These are phyloP conservation scores for Bidens hawaiensis DNA, from an alignment of 140 eudicot species.

Conservation along the genomic window DNA sequence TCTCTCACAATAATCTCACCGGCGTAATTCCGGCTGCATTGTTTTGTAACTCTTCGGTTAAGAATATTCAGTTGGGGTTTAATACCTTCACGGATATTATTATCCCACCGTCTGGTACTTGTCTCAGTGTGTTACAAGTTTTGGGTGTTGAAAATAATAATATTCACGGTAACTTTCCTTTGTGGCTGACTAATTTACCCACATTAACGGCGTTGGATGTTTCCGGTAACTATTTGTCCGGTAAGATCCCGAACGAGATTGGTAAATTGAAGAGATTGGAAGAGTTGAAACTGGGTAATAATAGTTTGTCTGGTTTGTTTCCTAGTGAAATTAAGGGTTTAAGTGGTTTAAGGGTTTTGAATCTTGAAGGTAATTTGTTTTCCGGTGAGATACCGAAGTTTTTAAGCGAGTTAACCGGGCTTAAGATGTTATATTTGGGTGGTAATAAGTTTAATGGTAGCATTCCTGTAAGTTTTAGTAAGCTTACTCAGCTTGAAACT, in stretches of 20 bases:
- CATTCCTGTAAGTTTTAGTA: conserved; percentile 52
- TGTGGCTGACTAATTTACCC: conserved; percentile 42
- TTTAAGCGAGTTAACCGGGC: conserved; percentile 37
- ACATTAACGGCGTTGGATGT: conserved; percentile 60
- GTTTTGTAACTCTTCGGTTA: conserved; percentile 48
- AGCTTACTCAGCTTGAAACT: conserved; percentile 41
- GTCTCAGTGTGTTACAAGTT: conserved; percentile 51
- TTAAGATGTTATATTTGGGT: conserved; percentile 55
- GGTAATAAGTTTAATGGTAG: conserved; percentile 63
- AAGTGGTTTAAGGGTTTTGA: conserved; percentile 40
- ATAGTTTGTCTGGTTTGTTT: conserved; percentile 54
- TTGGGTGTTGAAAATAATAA: conserved; percentile 61
- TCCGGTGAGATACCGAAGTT: conserved; percentile 55
- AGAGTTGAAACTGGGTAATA: conserved; percentile 62
- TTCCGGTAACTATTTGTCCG: conserved; percentile 66
- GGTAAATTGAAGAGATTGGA: conserved; percentile 53
- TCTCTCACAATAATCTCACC: conserved; percentile 48
- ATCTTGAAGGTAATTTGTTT: conserved; percentile 70
- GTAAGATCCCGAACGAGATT: conserved; percentile 46
- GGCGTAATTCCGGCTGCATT: conserved; percentile 53
- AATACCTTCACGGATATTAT: conserved; percentile 50
- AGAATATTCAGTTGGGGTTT: conserved; percentile 57
- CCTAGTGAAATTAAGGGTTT: conserved; percentile 48
- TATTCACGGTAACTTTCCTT: conserved; percentile 55
- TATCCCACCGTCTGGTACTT: conserved; percentile 19